Evolutionary conservation across 768 basidiomycete genomes (phyloP).

Genomic region (Amanita inopinata): DNA sequence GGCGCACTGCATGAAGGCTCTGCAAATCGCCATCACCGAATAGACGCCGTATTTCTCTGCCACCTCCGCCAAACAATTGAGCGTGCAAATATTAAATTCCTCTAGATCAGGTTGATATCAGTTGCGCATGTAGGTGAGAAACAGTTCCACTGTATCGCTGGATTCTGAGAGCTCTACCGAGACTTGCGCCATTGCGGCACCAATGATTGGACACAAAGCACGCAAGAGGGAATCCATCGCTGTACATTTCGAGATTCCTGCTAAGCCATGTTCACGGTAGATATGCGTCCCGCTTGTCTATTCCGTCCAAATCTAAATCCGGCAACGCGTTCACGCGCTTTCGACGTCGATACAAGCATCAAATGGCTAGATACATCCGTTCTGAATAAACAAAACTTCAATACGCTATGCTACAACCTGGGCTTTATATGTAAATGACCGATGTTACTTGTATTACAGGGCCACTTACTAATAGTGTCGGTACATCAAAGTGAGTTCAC

Average conservation of each 20-base stretch:
- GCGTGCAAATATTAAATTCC: neutral
- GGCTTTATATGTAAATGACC: too few species aligned
- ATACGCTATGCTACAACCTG: too few species aligned
- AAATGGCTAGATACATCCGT: too few species aligned
- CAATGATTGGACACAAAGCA: neutral
- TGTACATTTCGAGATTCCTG: neutral
- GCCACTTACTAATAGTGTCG: too few species aligned
- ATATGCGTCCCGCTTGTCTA: too few species aligned
- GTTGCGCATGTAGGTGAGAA: slow-evolving; percentile 6
- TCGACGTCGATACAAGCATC: too few species aligned
- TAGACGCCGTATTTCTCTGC: slow-evolving; percentile 2
- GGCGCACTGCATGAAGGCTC: slow-evolving; percentile 1
- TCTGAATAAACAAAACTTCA: too few species aligned
- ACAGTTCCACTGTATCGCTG: neutral
- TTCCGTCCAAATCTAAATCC: too few species aligned
- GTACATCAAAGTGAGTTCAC: too few species aligned
- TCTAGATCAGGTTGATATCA: neutral
- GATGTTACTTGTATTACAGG: too few species aligned
- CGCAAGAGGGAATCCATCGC: slow-evolving; percentile 6
- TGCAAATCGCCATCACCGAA: slow-evolving; percentile 3
- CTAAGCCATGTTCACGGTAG: too few species aligned
- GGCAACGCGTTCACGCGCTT: too few species aligned
- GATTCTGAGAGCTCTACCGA: neutral
- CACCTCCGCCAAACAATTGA: neutral
- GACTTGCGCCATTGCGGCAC: neutral